phyloP scores from a whole-genome alignment of 805 yeast species.

The Clavispora santaluciae region DNA sequence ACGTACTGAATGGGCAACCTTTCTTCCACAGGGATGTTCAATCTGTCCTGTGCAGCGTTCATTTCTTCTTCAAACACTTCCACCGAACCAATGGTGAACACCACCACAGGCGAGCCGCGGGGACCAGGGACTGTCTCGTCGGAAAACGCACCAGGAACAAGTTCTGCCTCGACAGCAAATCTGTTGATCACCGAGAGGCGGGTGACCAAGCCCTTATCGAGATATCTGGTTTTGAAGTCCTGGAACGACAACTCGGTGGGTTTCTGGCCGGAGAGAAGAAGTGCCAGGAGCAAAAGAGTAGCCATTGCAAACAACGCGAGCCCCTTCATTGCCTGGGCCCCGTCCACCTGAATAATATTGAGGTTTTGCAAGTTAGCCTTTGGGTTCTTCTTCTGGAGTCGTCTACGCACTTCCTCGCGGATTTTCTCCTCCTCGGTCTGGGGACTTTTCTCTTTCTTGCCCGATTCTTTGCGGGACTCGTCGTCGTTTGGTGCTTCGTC shows the following conservation, averaged over 20 bases:
- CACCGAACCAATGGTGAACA: slow-evolving; percentile 84
- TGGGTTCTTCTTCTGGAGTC: slow-evolving; percentile 25
- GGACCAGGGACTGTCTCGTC: slow-evolving; percentile 35
- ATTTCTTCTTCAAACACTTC: slow-evolving; percentile 81
- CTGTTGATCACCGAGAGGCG: slow-evolving; percentile 70
- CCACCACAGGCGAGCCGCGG: slow-evolving; percentile 43
- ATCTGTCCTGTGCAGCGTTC: slow-evolving; percentile 63
- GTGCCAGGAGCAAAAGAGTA: slow-evolving; percentile 12
- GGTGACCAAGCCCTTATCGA: slow-evolving; percentile 75
- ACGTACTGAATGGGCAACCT: slow-evolving; percentile 74
- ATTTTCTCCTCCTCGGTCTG: slow-evolving; percentile 28
- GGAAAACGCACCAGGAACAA: slow-evolving; percentile 43
- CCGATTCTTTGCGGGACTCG: neutral
- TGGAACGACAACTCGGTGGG: slow-evolving; percentile 53
- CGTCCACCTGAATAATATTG: slow-evolving; percentile 24
- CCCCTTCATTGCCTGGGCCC: slow-evolving; percentile 8
- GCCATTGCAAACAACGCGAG: slow-evolving; percentile 15
- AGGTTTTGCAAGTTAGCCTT: slow-evolving; percentile 25
- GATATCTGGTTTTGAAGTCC: slow-evolving; percentile 75
- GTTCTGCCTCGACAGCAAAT: slow-evolving; percentile 64
- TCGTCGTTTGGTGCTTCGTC: neutral
- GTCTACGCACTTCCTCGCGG: slow-evolving; percentile 30
- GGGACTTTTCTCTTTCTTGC: slow-evolving; percentile 6
- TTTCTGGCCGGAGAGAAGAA: slow-evolving; percentile 12
- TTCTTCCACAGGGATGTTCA: slow-evolving; percentile 62